Percentiles rank a stretch among this genome's conserved stretches.
Evolutionary conservation across 345 rosid species (phyloP).

Genomic region (Citrus reticulata): DNA sequence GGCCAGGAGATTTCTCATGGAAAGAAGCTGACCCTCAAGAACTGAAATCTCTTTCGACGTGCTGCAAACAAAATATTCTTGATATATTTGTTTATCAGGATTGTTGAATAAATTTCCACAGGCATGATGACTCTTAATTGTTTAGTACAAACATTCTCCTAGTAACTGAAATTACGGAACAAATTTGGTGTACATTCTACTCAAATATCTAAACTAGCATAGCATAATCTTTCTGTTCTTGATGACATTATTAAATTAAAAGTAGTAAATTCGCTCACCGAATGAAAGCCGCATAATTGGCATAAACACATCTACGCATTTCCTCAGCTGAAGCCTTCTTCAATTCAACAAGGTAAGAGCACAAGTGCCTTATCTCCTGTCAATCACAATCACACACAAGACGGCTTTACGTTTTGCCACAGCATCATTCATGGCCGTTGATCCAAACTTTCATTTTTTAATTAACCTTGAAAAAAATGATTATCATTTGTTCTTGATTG

Average conservation of each 20-base stretch:
- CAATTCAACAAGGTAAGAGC: slow-evolving; percentile 58
- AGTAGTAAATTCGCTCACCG: slow-evolving; percentile 29
- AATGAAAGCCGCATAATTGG: slow-evolving; percentile 86
- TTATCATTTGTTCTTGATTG: too few relatives aligned
- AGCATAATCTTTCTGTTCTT: too few relatives aligned
- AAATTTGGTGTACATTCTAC: too few relatives aligned
- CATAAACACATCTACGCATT: slow-evolving; percentile 94
- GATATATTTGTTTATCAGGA: neutral
- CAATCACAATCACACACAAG: slow-evolving; percentile 2
- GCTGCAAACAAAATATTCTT: slow-evolving; percentile 29
- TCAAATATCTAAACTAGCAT: too few relatives aligned
- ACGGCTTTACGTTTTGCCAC: neutral
- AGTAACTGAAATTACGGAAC: too few relatives aligned
- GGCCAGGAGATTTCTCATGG: slow-evolving; percentile 79
- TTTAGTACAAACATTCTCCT: too few relatives aligned
- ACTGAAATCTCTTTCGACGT: slow-evolving; percentile 84
- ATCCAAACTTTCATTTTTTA: too few relatives aligned
- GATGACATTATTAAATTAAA: too few relatives aligned
- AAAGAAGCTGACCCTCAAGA: slow-evolving; percentile 86
- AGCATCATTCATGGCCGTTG: too few relatives aligned
- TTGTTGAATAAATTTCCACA: neutral
- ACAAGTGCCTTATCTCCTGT: slow-evolving; percentile 70
- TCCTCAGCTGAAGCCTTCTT: slow-evolving; percentile 98
- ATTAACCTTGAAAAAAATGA: too few relatives aligned
- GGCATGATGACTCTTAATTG: neutral